phyloP scores from a whole-genome alignment of 495 filamentous ascomycete species.

The Amphirosellinia nigrospora region DNA sequence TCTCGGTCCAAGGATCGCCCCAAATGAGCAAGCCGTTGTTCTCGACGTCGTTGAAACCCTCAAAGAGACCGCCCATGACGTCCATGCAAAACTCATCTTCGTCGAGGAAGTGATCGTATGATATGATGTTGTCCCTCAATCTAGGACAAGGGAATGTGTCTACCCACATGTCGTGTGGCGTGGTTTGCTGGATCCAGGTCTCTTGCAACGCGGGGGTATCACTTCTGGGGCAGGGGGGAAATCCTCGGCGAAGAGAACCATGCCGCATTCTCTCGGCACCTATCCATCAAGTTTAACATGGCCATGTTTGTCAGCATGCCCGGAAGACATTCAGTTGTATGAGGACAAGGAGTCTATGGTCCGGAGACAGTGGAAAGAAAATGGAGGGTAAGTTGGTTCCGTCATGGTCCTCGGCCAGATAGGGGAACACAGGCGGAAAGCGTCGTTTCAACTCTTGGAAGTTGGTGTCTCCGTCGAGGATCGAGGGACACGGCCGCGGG shows the following conservation, averaged over 20 bases:
- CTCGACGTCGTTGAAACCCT: slow-evolving; percentile 38
- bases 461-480: background rate
- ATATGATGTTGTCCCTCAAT: slow-evolving; percentile 57
- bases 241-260: slow-evolving; percentile 27
- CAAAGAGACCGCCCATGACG: slow-evolving; percentile 53
- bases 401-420: slow-evolving; percentile 22
- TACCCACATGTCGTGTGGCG: slow-evolving; percentile 53
- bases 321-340: slow-evolving; percentile 48
- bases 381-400: slow-evolving; percentile 25
- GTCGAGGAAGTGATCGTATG: slow-evolving; percentile 47
- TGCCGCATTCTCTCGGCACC: slow-evolving; percentile 38
- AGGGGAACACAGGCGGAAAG: slow-evolving; percentile 36
- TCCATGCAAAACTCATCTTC: slow-evolving; percentile 55
- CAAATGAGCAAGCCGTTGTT: slow-evolving; percentile 54
- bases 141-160: slow-evolving; percentile 56
- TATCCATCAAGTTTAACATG: slow-evolving; percentile 32
- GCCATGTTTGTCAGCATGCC: slow-evolving; percentile 40
- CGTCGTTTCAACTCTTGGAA: background rate
- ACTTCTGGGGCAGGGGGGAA: slow-evolving; percentile 29
- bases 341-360: slow-evolving; percentile 42
- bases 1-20: slow-evolving; percentile 56
- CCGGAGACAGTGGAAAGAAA: slow-evolving; percentile 42
- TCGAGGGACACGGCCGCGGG: background rate
- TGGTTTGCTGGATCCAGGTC: slow-evolving; percentile 46
- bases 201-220: slow-evolving; percentile 49